phyloP scores from a whole-genome alignment of 345 rosid species.

The Orychophragmus violaceus region DNA sequence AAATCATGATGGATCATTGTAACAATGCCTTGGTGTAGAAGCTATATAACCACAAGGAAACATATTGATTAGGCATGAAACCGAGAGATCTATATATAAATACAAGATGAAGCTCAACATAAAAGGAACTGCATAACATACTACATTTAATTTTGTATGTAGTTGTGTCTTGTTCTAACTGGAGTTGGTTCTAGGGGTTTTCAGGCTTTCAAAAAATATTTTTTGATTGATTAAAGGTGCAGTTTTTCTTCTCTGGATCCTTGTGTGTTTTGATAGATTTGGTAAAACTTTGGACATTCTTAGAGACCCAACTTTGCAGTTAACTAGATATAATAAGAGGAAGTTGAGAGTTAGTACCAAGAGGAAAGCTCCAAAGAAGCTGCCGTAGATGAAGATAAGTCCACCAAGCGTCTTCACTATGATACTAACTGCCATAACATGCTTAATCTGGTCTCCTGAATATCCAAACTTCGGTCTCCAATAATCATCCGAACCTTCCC shows the following conservation, averaged over 20 bases:
- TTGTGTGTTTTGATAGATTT: neutral
- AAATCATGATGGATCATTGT: constrained; percentile 27
- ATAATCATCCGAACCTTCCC: constrained; percentile 11
- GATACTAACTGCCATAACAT: constrained; percentile 21
- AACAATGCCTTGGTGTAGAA: constrained; percentile 25
- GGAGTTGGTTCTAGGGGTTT: neutral
- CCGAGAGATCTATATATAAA: neutral
- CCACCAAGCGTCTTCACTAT: constrained; percentile 29
- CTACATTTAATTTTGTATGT: neutral
- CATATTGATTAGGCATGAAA: neutral
- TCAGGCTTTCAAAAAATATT: neutral
- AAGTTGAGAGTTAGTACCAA: constrained; percentile 11
- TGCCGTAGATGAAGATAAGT: constrained; percentile 28
- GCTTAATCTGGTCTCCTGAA: constrained; percentile 28
- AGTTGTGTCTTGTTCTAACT: neutral
- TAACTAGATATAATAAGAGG: neutral
- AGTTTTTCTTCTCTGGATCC: too few relatives aligned
- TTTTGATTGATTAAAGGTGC: neutral
- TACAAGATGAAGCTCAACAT: neutral
- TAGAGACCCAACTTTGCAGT: neutral
- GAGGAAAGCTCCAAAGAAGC: constrained; percentile 31
- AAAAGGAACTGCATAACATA: neutral
- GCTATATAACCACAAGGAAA: constrained; percentile 3
- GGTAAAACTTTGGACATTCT: neutral
- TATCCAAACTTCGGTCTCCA: constrained; percentile 30